phyloP scores from a whole-genome alignment of 148 eudicot species.

The Silene latifolia region DNA sequence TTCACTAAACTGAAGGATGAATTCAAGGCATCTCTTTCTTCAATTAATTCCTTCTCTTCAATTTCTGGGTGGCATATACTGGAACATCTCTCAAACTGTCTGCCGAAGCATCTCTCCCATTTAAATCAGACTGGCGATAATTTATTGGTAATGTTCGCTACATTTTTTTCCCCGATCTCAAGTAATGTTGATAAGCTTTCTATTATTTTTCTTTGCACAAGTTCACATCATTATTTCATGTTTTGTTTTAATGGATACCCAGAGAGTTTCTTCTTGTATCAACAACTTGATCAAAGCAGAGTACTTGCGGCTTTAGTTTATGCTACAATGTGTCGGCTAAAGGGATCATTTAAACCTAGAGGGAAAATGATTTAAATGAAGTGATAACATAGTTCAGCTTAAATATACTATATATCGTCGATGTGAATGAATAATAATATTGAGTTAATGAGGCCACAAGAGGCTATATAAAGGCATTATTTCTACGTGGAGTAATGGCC shows the following conservation, averaged over 20 bases:
- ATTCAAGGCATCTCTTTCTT: slow-evolving; percentile 48
- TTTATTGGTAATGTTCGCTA: slow-evolving; percentile 45
- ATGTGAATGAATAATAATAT: background rate
- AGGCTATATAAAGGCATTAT: too few relatives aligned
- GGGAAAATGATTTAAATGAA: background rate
- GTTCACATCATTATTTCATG: background rate
- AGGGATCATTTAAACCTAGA: background rate
- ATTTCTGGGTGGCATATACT: slow-evolving; percentile 65
- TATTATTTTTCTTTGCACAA: background rate
- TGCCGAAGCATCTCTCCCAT: slow-evolving; percentile 53
- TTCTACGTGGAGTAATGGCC: background rate
- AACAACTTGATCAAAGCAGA: background rate
- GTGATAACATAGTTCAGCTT: background rate
- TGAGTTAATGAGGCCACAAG: too few relatives aligned
- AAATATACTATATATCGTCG: background rate
- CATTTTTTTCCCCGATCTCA: background rate
- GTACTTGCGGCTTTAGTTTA: background rate
- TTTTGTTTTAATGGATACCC: background rate
- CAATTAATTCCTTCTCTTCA: slow-evolving; percentile 43
- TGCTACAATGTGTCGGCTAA: background rate
- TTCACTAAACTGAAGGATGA: slow-evolving; percentile 53
- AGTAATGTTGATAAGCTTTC: slow-evolving; percentile 5
- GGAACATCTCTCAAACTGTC: slow-evolving; percentile 63
- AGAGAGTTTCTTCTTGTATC: background rate
- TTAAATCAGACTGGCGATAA: slow-evolving; percentile 46